Conservation (phyloP, 1,284 basidiomycete species). For the Mycosarcoma mackinlayi region DNA sequence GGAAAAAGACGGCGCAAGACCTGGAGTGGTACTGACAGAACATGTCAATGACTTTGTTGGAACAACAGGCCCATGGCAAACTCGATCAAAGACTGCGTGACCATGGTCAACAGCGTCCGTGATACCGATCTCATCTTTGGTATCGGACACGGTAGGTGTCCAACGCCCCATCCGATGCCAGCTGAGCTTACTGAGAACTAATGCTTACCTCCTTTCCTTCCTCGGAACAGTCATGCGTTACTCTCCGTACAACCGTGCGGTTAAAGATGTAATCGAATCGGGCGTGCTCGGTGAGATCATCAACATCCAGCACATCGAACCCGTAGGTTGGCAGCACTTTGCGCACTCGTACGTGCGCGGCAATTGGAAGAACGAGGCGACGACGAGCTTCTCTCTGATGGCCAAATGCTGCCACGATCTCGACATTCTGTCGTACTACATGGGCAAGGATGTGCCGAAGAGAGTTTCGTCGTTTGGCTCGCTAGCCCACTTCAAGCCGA, state of each 20-base stretch:
- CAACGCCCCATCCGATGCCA: background rate
- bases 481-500: constrained; percentile 35
- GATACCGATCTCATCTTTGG: constrained; percentile 31
- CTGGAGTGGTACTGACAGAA: background rate
- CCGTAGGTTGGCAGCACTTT: constrained; percentile 44
- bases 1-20: background rate
- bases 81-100: constrained; percentile 42
- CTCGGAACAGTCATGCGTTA: constrained; percentile 23
- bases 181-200: background rate
- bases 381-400: constrained; percentile 39
- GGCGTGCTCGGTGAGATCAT: constrained; percentile 39
- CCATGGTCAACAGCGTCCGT: constrained; percentile 31
- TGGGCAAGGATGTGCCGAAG: constrained; percentile 27
- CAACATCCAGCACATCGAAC: constrained; percentile 47
- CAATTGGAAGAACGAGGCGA: constrained; percentile 42
- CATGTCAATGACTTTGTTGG: background rate
- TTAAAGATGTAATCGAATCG: constrained; percentile 36
- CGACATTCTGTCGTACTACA: constrained; percentile 43
- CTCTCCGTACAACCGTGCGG: constrained; percentile 39
- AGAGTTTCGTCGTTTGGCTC: constrained; percentile 34
- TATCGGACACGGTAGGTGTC: constrained; percentile 27
- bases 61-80: constrained; percentile 25
- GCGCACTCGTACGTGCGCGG: constrained; percentile 42
- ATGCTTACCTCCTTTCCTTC: background rate
- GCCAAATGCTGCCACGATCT: constrained; percentile 44